Conservation (phyloP, 345 rosid species). For the Eucalyptus marginata region DNA sequence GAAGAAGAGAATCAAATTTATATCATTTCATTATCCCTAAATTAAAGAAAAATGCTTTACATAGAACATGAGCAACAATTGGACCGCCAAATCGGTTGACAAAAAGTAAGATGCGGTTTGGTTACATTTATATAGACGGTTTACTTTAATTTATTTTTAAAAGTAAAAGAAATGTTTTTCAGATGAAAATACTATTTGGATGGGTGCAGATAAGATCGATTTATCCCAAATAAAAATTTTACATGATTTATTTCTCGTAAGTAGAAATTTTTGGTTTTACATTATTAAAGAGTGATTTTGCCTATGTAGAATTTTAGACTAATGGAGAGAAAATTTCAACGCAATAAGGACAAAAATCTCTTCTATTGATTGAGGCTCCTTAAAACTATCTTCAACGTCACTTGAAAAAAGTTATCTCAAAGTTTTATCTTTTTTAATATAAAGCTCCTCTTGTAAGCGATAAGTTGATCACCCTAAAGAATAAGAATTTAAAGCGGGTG, state of each 20-base stretch:
- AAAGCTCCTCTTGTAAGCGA: background rate
- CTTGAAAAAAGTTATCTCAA: background rate
- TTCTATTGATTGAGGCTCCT: background rate
- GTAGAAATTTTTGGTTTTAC: background rate
- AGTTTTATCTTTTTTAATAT: too few species aligned
- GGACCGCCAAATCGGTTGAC: background rate
- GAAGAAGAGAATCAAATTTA: background rate
- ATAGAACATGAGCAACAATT: too few species aligned
- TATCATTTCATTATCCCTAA: background rate
- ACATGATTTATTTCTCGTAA: background rate
- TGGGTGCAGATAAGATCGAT: background rate
- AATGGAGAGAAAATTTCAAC: too few species aligned
- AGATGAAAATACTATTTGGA: background rate
- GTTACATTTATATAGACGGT: too few species aligned
- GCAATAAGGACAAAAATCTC: background rate
- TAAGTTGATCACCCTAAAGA: background rate
- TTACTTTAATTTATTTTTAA: too few species aligned
- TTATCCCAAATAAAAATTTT: background rate
- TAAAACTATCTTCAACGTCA: background rate
- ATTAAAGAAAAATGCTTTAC: background rate
- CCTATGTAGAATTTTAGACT: background rate
- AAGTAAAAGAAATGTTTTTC: too few species aligned
- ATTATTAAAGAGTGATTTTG: background rate
- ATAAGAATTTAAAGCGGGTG: background rate
- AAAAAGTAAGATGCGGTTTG: background rate